Evolutionary conservation across 129 eudicot genomes (phyloP), one percentile per base, ranked within the genome.

Genomic region (Cynara cardunculus): DNA sequence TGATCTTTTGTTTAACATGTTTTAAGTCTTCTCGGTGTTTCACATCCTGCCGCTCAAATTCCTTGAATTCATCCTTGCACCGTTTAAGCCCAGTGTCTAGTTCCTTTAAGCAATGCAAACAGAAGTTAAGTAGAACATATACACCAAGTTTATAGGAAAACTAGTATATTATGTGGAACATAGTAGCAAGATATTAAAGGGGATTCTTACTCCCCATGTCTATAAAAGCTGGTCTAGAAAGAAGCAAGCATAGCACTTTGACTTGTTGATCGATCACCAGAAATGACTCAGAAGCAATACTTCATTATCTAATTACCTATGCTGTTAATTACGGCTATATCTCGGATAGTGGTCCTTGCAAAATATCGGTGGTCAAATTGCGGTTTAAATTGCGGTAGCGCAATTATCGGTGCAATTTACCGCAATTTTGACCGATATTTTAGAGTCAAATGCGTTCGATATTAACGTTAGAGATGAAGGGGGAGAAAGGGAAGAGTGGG

Each of bases 1-100:
- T 95, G 28, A 92, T 90, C 86, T 89, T 92, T 87, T 87, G 91
- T 80, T 95, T 92, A 83, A 85, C 77, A 66, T 95, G 99, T 87
- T 95, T 92, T 62, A 88, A 81, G 85, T 95, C 97, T 89, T 95
- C 99, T 1, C 99, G 84, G 76, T 90, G 77, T 73, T 95, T 90
- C 59, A 92, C 90, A 75, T 90, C 97, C 85, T 90, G 96, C 82
- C 97, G 87, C 70, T 95, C 99, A 81, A 92, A 95, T 82, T 95
- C 97, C 84, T 95, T 92, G 72, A 92, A 92, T 77, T 90, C 94
- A 69, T 90, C 96, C 84, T 89, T 95, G 80, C 94, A 90, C 14
- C 66, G 68, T 56, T 73, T 83, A 59, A 92, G 96, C 7, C 28
- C 71, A 26, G 78, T 74, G 59, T 95, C 97, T 41, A 95, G 91